phyloP scores from a whole-genome alignment of 805 yeast genomes.

The Yarrowia bubula region DNA sequence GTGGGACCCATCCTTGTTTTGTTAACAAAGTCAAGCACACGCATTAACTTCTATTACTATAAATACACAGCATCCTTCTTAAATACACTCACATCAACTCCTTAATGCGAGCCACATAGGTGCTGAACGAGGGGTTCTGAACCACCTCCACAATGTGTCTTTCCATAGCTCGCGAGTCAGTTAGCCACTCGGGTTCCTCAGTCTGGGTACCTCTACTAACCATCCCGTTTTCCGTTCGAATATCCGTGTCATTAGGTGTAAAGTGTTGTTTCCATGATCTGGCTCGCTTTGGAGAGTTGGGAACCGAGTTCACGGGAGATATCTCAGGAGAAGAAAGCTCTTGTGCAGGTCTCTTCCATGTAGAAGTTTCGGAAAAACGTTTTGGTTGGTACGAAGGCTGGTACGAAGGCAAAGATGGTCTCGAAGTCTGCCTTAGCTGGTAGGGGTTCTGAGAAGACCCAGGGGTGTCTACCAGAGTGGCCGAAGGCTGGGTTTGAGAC shows the following conservation, averaged over 20 bases:
- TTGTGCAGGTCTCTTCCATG: neutral
- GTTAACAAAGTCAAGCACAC: neutral
- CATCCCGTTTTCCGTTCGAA: neutral
- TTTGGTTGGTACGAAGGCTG: neutral
- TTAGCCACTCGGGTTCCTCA: neutral
- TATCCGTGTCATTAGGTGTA: neutral
- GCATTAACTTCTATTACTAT: neutral
- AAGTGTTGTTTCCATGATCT: neutral
- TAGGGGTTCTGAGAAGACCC: neutral
- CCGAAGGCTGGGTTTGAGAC: neutral
- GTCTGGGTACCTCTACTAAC: constrained; percentile 14
- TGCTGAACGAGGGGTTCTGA: neutral
- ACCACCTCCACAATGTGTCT: neutral
- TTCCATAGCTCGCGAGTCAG: neutral
- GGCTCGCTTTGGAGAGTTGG: neutral
- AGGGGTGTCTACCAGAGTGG: neutral
- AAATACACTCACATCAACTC: neutral
- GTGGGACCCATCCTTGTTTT: too few relatives aligned
- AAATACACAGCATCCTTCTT: neutral
- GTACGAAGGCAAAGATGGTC: neutral
- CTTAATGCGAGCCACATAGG: constrained; percentile 9
- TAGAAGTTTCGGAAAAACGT: neutral
- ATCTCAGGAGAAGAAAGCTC: neutral
- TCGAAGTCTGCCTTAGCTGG: neutral
- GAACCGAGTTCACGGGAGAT: neutral